Percentiles rank a stretch among this genome's conserved stretches.
phyloP scores from a whole-genome alignment of 106 monocot genomes.

The Amphibolis antarctica region DNA sequence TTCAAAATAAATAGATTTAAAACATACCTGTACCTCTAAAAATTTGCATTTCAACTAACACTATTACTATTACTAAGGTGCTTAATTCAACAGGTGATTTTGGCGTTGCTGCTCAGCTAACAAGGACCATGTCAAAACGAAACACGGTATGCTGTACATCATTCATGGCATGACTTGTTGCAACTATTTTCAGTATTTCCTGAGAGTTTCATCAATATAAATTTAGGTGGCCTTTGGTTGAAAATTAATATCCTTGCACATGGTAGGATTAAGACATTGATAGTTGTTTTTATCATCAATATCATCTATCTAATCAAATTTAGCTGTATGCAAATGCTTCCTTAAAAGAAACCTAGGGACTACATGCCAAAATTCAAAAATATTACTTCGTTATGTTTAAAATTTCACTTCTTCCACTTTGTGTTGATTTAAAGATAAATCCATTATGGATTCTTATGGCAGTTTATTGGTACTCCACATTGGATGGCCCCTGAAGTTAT shows the following conservation, averaged over 20 bases:
- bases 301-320: background rate
- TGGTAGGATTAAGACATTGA: no score
- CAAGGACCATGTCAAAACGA: conserved; percentile 99
- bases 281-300: no score
- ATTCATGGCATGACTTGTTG: background rate
- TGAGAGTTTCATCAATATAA: background rate
- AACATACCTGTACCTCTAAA: background rate
- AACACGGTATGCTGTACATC: conserved; percentile 55
- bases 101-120: conserved; percentile 99
- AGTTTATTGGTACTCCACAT: conserved; percentile 98
- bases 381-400: background rate
- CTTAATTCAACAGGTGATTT: conserved; percentile 73
- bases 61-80: background rate
- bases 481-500: conserved; percentile 99
- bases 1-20: background rate
- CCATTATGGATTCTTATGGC: conserved; percentile 8
- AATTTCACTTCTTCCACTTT: background rate
- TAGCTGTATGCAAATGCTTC: background rate
- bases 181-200: background rate
- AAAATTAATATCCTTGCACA: no score
- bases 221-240: background rate
- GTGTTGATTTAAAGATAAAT: background rate
- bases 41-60: background rate
- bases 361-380: no score
- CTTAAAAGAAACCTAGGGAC: no score